Evolutionary conservation across 83 land plant genomes (phyloP), one percentile per base, ranked within the genome.

Genomic region (Isoetes engelmannii): DNA sequence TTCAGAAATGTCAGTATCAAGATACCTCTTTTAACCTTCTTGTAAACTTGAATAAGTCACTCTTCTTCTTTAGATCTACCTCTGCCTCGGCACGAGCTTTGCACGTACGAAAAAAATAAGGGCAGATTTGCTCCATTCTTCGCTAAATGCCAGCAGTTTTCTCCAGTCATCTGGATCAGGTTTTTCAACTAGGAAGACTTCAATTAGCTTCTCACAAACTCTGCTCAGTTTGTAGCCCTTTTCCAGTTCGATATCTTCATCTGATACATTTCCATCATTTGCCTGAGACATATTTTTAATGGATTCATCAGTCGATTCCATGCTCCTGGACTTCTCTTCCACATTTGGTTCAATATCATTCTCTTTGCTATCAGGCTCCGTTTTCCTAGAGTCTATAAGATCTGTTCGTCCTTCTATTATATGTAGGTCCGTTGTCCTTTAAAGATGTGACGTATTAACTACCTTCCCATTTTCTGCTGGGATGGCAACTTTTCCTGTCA

Each of bases 101-200:
- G 69, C 92, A 90, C 8, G 89, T 78, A 55, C 69, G 67, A 61
- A 63, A 91, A 70, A 94, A 94, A 70, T 91, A 86, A 63, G 88
- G 89, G 47, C 89, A 65, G 8, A 90, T 86, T 47, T 71, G 15
- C 12, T 62, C 99, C 99, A 95, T 49, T 84, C 87, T 70, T 83
- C 79, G 72, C 90, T 86, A 71, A 90, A 91, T 72, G 86, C 90
- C 19, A 95, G 37, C 53, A 95, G 67, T 64, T 80, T 86, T 74
- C 97, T 88, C 99, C 99, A 95, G 15, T 95, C 99, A 18, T 83
- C 84, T 49, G 99, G 80, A 18, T 82, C 86, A 3, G 97, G 90
- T 75, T 83, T 90, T 69, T 95, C 99, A 45, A 88, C 83, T 85
- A 95, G 68, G 71, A 95, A 95, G 18, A 95, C 90, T 0, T 87